Percentiles rank a stretch among this genome's conserved stretches.
These are phyloP conservation scores for Angomonas ambiguus DNA, from an alignment of 208 protist genomes.

Conservation along the genomic window DNA sequence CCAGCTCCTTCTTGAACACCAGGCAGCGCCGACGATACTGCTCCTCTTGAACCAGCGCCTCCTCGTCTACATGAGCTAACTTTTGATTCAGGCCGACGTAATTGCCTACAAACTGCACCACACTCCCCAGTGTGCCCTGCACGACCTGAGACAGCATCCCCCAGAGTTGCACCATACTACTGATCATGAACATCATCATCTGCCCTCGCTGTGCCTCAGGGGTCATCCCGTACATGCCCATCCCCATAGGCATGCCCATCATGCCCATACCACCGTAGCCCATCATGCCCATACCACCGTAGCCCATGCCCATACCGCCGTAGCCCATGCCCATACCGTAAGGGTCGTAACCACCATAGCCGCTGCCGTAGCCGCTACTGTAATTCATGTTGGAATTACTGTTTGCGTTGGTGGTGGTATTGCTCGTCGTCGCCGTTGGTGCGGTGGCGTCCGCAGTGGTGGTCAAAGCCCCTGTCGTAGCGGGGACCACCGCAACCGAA, in stretches of 20 bases:
- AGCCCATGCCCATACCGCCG: conserved; percentile 27
- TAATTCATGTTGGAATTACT: conserved; percentile 17
- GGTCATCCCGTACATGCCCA: conserved; percentile 76
- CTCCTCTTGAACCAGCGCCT: conserved; percentile 44
- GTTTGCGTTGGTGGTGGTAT: conserved; percentile 11
- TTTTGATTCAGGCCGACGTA: conserved; percentile 76
- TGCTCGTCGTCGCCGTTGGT: background rate
- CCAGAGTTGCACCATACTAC: conserved; percentile 79
- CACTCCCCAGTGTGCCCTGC: conserved; percentile 79
- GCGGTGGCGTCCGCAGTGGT: background rate
- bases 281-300: conserved; percentile 27
- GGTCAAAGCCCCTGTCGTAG: background rate
- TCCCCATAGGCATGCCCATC: conserved; percentile 45
- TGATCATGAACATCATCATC: conserved; percentile 89
- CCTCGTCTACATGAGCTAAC: conserved; percentile 44
- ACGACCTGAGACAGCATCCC: conserved; percentile 82
- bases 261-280: conserved; percentile 46
- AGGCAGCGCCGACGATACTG: conserved; percentile 30
- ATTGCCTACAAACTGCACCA: conserved; percentile 75
- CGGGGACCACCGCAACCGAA: background rate
- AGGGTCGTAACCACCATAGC: conserved; percentile 24
- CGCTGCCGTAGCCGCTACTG: conserved; percentile 20
- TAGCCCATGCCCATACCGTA: conserved; percentile 27
- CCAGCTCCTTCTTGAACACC: conserved; percentile 30
- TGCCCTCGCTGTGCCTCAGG: conserved; percentile 79